Evolutionary conservation across 2,329 filamentous ascomycete species (phyloP).

Genomic region (Aspergillus chevalieri): DNA sequence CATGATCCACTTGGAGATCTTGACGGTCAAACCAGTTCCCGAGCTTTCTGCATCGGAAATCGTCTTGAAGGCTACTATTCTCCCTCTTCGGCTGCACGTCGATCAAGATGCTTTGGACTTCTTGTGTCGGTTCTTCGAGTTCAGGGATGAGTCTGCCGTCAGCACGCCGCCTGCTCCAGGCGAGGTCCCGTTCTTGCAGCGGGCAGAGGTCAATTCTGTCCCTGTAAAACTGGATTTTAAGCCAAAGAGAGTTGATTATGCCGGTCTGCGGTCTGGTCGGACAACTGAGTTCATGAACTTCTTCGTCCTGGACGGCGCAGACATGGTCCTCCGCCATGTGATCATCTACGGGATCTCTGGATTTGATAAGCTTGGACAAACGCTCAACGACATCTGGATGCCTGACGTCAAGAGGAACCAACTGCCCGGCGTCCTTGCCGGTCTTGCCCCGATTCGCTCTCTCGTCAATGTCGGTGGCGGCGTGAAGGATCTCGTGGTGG

Average conservation of each 20-base stretch:
- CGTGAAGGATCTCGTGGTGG: conserved; percentile 76
- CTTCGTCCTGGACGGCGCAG: conserved; percentile 79
- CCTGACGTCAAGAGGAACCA: conserved; percentile 87
- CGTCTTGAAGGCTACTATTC: conserved; percentile 68
- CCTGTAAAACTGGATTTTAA: conserved; percentile 91
- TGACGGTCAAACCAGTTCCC: conserved; percentile 79
- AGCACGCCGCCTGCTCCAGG: conserved; percentile 50
- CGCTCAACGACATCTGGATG: conserved; percentile 93
- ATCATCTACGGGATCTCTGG: conserved; percentile 90
- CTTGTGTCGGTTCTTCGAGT: conserved; percentile 94
- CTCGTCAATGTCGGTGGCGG: conserved; percentile 87
- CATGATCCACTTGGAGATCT: conserved; percentile 83
- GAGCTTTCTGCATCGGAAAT: conserved; percentile 85
- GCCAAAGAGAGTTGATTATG: conserved; percentile 95
- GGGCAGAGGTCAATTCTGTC: conserved; percentile 78
- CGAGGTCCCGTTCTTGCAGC: conserved; percentile 80
- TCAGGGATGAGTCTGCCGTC: conserved; percentile 67
- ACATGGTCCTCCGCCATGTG: conserved; percentile 77
- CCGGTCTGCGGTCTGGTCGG: conserved; percentile 80
- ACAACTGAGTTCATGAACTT: conserved; percentile 99
- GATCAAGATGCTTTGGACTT: conserved; percentile 98
- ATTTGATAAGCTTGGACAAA: conserved; percentile 83
- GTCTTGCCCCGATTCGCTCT: conserved; percentile 81
- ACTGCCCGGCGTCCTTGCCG: conserved; percentile 79
- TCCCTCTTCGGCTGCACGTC: conserved; percentile 85